Base-by-base conservation (phyloP, 257 asterid species). In the Solanum arcanum region DNA sequence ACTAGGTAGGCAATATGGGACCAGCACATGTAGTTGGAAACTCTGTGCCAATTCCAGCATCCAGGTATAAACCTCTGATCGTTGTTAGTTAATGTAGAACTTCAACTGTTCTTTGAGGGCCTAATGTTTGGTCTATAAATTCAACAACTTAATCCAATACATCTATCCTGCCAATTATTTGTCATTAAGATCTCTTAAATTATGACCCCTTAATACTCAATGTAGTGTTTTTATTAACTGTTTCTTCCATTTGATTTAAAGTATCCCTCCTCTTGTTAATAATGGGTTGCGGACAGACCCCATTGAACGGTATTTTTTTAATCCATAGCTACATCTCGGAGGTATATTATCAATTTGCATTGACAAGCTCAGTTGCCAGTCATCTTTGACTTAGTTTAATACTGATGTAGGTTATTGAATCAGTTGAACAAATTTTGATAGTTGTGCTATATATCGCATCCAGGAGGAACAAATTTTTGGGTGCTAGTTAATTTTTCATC, bases 1-100 rank as follows among this genome's bases (percentile, higher is more conserved):
- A 86, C 86, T 91, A 96, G 98, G 93, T 91, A 97, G 98, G 95
- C 41, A 93, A 91, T 88, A 88, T 87, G 90, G 94, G 91, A 84
- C 88, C 91, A 37, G 70, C 89, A 86, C 95, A 90, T 87, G 90
- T 89, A 86, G 91, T 84, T 85, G 97, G 95, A 75, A 93, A 91
- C 88, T 88, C 98, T 88, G 87, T 68, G 77, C 88, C 94, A 87
- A 80, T 88, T 89, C 92, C 95, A 41, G 85, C 89, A 69, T 87
- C 98, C 52, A 92, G 98, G 99, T 96, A 94, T 41, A 75, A 25
- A 78, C 46, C 35, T 25, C 18, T 83, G 73, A 15, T 85, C 23
- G n/a, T 29, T 37, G 46, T 69, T 12, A 20, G 44, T 80, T 29
- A 47, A 25, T 47, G 27, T 47, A 80, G 68, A 47, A 49, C 64